Percentiles rank a stretch among this genome's conserved stretches.
These are phyloP conservation scores for Rhizophagus sp. DNA, from an alignment of 192 early-diverging fungal species.

Conservation along the genomic window DNA sequence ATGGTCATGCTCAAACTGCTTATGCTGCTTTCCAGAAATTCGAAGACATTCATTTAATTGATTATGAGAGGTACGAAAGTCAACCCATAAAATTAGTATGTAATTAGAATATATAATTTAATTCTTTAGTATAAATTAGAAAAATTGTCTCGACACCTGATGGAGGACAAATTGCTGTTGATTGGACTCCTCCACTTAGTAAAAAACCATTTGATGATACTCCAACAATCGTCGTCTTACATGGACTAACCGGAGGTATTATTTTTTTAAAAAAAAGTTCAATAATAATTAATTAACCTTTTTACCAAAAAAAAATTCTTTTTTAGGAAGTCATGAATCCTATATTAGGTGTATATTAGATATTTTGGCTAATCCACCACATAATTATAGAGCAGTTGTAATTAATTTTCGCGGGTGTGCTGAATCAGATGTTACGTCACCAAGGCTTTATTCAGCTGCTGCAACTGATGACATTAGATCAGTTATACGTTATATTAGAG, in stretches of 20 bases:
- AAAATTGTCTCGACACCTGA: conserved; percentile 69
- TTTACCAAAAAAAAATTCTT: background rate
- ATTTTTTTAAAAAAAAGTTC: background rate
- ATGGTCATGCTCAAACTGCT: conserved; percentile 81
- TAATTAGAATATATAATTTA: background rate
- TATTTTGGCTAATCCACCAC: conserved; percentile 54
- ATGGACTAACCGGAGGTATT: conserved; percentile 87
- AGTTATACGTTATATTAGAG: conserved; percentile 57
- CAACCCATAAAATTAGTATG: background rate
- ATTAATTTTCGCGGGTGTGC: conserved; percentile 92
- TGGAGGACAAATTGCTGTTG: conserved; percentile 84
- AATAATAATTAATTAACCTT: too few relatives aligned
- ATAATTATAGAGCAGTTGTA: conserved; percentile 76
- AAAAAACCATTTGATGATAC: conserved; percentile 58
- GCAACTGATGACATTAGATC: conserved; percentile 79
- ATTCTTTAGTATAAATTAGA: conserved; percentile 36
- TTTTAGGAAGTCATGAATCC: conserved; percentile 69
- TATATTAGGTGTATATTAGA: conserved; percentile 81
- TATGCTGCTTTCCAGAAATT: conserved; percentile 55
- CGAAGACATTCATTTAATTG: conserved; percentile 40
- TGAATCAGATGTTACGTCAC: conserved; percentile 72
- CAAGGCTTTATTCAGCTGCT: conserved; percentile 80
- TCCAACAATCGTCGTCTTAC: conserved; percentile 80
- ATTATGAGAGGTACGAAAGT: conserved; percentile 66
- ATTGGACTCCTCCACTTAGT: conserved; percentile 74